Percentiles rank a stretch among this genome's conserved stretches.
Evolutionary conservation across 306 rosid genomes (phyloP).

Genomic region (Acacia crassicarpa): DNA sequence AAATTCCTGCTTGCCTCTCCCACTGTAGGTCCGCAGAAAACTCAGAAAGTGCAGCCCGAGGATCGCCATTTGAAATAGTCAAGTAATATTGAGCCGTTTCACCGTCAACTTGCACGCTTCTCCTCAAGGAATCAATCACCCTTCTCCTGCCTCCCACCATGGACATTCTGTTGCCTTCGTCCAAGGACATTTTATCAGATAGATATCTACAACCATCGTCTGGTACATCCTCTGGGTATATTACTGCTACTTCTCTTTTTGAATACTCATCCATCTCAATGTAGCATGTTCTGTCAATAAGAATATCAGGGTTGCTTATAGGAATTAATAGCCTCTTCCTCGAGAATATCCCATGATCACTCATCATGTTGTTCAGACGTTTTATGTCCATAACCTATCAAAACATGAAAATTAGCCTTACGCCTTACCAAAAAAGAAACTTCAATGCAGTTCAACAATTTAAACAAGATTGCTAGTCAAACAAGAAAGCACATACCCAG

Average conservation of each 20-base stretch:
- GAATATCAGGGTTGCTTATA: constrained; percentile 59
- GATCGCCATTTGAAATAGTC: constrained; percentile 80
- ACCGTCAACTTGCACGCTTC: constrained; percentile 88
- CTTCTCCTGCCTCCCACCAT: constrained; percentile 63
- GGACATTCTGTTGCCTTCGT: constrained; percentile 27
- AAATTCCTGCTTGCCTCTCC: constrained; percentile 62
- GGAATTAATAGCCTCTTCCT: constrained; percentile 93
- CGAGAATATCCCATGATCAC: constrained; percentile 93
- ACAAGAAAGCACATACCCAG: constrained; percentile 1
- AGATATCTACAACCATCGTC: constrained; percentile 24
- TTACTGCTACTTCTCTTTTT: constrained; percentile 87
- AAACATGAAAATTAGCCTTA: not conserved
- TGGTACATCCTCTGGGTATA: constrained; percentile 71
- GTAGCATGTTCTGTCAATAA: constrained; percentile 64
- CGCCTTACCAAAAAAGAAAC: not conserved
- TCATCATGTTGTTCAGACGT: constrained; percentile 93
- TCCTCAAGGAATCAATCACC: constrained; percentile 70
- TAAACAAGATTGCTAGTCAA: not conserved
- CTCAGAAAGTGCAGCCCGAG: constrained; percentile 80
- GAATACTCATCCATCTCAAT: constrained; percentile 75
- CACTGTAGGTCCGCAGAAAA: constrained; percentile 79
- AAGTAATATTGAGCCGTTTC: constrained; percentile 88
- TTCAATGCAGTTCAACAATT: not conserved
- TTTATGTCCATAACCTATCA: constrained; percentile 82
- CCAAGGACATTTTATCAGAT: constrained; percentile 41